Evolutionary conservation across 441 rosid genomes (phyloP).

Genomic region (Raphanus hybrid): DNA sequence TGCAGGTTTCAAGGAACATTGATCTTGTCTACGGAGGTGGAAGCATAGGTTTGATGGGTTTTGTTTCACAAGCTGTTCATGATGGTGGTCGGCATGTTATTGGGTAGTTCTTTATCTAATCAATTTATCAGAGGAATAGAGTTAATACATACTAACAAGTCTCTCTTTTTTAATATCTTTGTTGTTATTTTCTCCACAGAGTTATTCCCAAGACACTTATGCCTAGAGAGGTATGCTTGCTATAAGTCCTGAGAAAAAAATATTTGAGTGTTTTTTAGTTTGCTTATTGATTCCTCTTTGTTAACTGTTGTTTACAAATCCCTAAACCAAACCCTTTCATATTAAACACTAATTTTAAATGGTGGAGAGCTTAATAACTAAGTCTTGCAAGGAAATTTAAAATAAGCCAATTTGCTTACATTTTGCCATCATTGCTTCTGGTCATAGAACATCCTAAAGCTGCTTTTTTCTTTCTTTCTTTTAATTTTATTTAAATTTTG

Average conservation of each 20-base stretch:
- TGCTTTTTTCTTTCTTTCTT: conserved; percentile 25
- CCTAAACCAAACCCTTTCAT: neutral
- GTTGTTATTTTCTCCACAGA: conserved; percentile 48
- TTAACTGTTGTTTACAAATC: neutral
- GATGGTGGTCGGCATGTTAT: conserved; percentile 67
- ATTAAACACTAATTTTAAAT: neutral
- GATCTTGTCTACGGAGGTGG: conserved; percentile 77
- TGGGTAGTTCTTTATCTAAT: conserved; percentile 45
- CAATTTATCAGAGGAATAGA: neutral
- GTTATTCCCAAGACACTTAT: conserved; percentile 65
- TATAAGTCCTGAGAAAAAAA: neutral
- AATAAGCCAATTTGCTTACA: conserved; percentile 37
- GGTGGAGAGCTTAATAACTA: conserved; percentile 25
- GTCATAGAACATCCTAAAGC: conserved; percentile 56
- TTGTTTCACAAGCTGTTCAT: conserved; percentile 66
- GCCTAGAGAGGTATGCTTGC: conserved; percentile 58
- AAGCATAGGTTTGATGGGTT: conserved; percentile 71
- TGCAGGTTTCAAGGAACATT: conserved; percentile 56
- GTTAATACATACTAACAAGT: conserved; percentile 1
- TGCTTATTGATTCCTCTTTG: neutral
- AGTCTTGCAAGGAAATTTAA: conserved; percentile 22
- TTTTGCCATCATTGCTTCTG: conserved; percentile 37
- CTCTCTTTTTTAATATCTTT: conserved; percentile 5
- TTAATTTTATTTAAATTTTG: conserved; percentile 32
- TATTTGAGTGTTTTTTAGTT: neutral